These are phyloP conservation scores for Marsdenia floribunda DNA, from an alignment of 257 asterid genomes.

Conservation along the genomic window DNA sequence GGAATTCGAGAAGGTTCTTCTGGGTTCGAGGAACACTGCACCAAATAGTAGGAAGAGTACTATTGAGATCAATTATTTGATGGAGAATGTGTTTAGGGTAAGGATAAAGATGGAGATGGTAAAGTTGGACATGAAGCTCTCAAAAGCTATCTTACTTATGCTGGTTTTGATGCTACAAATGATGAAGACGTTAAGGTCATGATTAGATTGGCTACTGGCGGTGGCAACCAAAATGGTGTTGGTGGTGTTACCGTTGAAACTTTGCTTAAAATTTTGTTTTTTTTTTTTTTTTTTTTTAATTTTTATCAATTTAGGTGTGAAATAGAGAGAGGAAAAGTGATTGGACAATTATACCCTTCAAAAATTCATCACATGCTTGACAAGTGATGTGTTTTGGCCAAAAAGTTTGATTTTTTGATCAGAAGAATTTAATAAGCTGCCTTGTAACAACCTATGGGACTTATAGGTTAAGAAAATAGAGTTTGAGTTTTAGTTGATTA, in stretches of 20 bases:
- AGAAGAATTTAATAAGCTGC: too few species aligned
- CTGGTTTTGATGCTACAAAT: constrained; percentile 55
- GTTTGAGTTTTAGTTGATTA: too few species aligned
- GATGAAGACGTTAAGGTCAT: constrained; percentile 85
- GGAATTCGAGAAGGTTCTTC: constrained; percentile 74
- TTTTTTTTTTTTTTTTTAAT: too few species aligned
- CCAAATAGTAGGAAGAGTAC: not conserved
- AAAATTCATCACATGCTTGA: too few species aligned
- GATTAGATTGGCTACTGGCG: constrained; percentile 66
- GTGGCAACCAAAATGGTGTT: constrained; percentile 50
- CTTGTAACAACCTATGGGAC: too few species aligned
- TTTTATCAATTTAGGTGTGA: too few species aligned
- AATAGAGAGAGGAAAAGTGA: too few species aligned
- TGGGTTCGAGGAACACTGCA: constrained; percentile 17
- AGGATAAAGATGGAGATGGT: constrained; percentile 95
- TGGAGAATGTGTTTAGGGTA: constrained; percentile 72
- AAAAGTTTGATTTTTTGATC: too few species aligned
- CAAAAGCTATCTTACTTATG: constrained; percentile 50
- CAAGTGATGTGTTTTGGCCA: too few species aligned
- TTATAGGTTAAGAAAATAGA: too few species aligned
- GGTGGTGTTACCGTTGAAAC: constrained; percentile 71
- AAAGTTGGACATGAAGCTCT: constrained; percentile 66
- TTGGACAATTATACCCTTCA: too few species aligned
- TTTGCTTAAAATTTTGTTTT: constrained; percentile 53
- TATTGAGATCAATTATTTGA: constrained; percentile 22